Base-by-base conservation (phyloP, 2,329 filamentous ascomycete genomes). In the Zymoseptoria passerinii region DNA sequence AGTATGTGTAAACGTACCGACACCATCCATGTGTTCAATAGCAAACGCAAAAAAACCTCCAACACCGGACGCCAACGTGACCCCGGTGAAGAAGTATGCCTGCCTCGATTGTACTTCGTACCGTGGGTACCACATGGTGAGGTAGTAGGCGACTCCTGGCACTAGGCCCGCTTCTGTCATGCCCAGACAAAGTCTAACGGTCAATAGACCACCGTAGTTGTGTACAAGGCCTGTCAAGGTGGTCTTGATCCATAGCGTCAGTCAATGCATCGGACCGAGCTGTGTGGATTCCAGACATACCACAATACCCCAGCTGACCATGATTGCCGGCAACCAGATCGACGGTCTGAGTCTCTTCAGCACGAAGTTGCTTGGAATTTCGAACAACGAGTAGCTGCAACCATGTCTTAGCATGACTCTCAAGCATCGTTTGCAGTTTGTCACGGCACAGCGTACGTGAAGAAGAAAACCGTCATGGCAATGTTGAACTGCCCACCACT, bases 361-460 rank as follows among this genome's bases (percentile, higher is more conserved):
- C 28, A 28, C 10, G n/a, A 28, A 23, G 6, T 27, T 50, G 49
- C 49, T 50, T 10, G 23, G n/a, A 13, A 28, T 28, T 28, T 28
- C 50, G 23, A 52, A 27, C 20, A 52, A 59, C 13, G 50, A 52
- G 50, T 18, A 52, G n/a, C 50, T 28, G 23, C 50, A 52, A 28
- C 8, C 9, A n/a, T 4, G 50, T 8, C 19, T 28, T 7, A 28
- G 50, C 28, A 28, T 23, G 7, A 28, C 19, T 29, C 7, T 23
- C 87, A 67, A 95, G 83, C 88, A 95, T 92, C 63, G 83, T 80
- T 64, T 58, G 20, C 49, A 55, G 16, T 58, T 59, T 44, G 72
- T 71, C 8, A 74, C 65, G 5, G 71, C 72, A 54, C 68, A 72
- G 28, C 65, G 52, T 74, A 74, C 4, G 70, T 70, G 6, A 75